Evolutionary conservation across 352 stramenopile genomes (phyloP).

Genomic region (Thraustochytrium sp.): DNA sequence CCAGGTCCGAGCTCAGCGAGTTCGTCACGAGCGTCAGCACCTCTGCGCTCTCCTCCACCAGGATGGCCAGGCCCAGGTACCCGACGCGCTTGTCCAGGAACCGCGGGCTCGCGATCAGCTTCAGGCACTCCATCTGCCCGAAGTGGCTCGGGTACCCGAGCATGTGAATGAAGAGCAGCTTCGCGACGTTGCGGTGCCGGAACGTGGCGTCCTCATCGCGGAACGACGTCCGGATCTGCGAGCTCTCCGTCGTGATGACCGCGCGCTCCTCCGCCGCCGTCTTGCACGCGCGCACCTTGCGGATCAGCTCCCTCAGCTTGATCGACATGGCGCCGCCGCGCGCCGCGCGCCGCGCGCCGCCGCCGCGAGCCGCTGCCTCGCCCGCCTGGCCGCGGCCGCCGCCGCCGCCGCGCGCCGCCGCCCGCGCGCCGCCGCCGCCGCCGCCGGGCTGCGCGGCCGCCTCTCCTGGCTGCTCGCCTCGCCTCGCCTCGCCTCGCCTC

Average conservation of each 20-base stretch:
- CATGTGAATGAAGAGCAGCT: constrained; percentile 99
- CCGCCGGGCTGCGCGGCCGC: no score
- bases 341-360: background rate
- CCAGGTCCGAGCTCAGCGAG: constrained; percentile 65
- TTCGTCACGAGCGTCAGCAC: constrained; percentile 99
- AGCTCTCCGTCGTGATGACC: constrained; percentile 97
- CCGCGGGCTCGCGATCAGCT: constrained; percentile 95
- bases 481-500: no score
- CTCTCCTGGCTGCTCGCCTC: no score
- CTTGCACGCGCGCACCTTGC: constrained; percentile 94
- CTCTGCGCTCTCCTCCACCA: constrained; percentile 96
- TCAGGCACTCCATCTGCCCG: constrained; percentile 99
- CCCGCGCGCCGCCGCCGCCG: no score
- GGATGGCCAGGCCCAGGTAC: constrained; percentile 78
- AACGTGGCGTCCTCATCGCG: constrained; percentile 94
- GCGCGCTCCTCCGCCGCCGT: constrained; percentile 96
- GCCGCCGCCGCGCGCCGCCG: no score
- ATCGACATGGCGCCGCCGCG: constrained; percentile 78
- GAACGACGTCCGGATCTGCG: constrained; percentile 97
- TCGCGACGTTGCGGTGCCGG: constrained; percentile 97
- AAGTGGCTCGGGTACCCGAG: constrained; percentile 99
- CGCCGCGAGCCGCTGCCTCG: background rate
- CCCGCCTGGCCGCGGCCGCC: background rate
- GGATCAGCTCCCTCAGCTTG: constrained; percentile 96
- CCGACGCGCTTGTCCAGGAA: constrained; percentile 99